Percentiles rank a stretch among this genome's conserved stretches.
Conservation (phyloP, 768 basidiomycete species). For the Aureoboletus auriporus region DNA sequence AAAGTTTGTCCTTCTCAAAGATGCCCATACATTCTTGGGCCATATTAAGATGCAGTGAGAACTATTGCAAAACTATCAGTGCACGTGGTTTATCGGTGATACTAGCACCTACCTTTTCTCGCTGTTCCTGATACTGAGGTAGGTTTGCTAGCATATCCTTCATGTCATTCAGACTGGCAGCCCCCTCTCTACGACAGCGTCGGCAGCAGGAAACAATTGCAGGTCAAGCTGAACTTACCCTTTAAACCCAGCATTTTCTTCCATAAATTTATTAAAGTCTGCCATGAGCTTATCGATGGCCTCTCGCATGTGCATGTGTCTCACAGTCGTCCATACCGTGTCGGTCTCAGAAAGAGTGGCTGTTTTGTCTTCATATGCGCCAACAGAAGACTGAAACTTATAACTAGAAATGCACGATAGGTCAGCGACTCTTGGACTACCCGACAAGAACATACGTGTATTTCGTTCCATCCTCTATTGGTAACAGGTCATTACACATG, state of each 20-base stretch:
- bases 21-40: slow-evolving; percentile 95
- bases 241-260: slow-evolving; percentile 92
- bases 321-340: slow-evolving; percentile 85
- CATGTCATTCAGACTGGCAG: slow-evolving; percentile 92
- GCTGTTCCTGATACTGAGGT: slow-evolving; percentile 91
- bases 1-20: slow-evolving; percentile 85
- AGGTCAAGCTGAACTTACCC: slow-evolving; percentile 49
- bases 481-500: slow-evolving; percentile 93
- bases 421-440: slow-evolving; percentile 4
- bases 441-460: slow-evolving; percentile 69
- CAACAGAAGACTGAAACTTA: slow-evolving; percentile 87
- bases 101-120: slow-evolving; percentile 69
- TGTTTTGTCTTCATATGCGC: slow-evolving; percentile 83
- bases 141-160: slow-evolving; percentile 97
- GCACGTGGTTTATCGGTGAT: background rate
- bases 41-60: slow-evolving; percentile 95
- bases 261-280: slow-evolving; percentile 92
- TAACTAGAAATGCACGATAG: slow-evolving; percentile 49
- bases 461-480: slow-evolving; percentile 78
- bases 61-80: slow-evolving; percentile 43
- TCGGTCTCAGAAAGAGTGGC: slow-evolving; percentile 86
- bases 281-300: slow-evolving; percentile 96
- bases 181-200: slow-evolving; percentile 53
- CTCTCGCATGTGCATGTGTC: slow-evolving; percentile 99
- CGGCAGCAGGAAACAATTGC: background rate